A percentile compares a stretch with the other conserved stretches of the same genome.
These are phyloP conservation scores for Triticum dicoccoides DNA, from an alignment of 176 grass and related monocot species.

Conservation along the genomic window DNA sequence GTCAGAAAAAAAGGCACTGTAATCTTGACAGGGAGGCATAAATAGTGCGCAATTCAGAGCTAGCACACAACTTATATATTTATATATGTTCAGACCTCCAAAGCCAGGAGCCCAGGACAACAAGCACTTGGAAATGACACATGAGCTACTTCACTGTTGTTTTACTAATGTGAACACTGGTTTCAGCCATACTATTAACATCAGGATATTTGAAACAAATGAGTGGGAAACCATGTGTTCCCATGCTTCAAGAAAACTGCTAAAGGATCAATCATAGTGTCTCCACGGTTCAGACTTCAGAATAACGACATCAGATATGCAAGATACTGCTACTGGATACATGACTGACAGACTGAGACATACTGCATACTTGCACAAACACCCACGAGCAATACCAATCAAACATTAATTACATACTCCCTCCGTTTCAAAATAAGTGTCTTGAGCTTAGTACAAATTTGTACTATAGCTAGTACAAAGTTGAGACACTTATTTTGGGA, in stretches of 20 bases:
- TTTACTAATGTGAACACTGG: not conserved
- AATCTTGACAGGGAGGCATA: not conserved
- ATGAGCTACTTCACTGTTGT: not conserved
- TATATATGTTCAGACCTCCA: not conserved
- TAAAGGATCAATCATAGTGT: not conserved
- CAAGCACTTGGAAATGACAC: slow-evolving; percentile 1
- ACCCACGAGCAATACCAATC: slow-evolving; percentile 19
- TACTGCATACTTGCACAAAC: not conserved
- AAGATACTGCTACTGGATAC: not conserved
- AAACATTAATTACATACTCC: not conserved
- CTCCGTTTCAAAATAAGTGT: too few relatives aligned
- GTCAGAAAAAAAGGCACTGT: not conserved
- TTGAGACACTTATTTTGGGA: too few relatives aligned
- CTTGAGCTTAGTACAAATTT: too few relatives aligned
- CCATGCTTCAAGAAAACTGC: not conserved
- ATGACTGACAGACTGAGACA: not conserved
- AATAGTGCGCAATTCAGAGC: not conserved
- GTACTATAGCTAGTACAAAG: too few relatives aligned
- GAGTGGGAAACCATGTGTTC: not conserved
- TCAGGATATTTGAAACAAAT: not conserved
- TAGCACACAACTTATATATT: not conserved
- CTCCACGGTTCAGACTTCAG: not conserved
- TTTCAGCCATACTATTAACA: not conserved
- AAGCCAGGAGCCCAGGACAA: not conserved
- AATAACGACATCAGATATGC: not conserved